Conservation (phyloP, 2,329 filamentous ascomycete species). For the Aplosporella prunicola region DNA sequence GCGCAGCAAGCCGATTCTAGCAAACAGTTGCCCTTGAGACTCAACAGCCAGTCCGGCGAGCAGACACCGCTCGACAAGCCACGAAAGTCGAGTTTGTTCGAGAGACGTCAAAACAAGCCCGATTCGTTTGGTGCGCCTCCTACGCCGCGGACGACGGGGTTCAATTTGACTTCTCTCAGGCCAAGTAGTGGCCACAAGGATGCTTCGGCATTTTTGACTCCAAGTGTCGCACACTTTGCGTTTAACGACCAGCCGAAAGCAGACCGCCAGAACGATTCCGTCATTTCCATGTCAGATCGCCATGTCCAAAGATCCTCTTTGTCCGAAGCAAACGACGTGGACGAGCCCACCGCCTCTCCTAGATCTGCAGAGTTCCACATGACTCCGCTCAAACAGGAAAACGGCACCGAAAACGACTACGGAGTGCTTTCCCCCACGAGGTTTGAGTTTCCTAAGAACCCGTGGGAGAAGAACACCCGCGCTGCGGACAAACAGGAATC, state of each 20-base stretch:
- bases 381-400: conserved; percentile 18
- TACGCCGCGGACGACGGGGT: background rate
- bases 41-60: no score
- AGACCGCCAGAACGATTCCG: conserved; percentile 8
- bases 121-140: conserved; percentile 5
- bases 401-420: conserved; percentile 27
- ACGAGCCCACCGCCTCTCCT: conserved; percentile 25
- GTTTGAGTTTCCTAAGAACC: conserved; percentile 30
- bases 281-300: conserved; percentile 10
- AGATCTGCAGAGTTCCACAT: conserved; percentile 28
- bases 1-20: no score
- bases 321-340: background rate
- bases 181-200: no score
- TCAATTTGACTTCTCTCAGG: background rate
- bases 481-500: background rate
- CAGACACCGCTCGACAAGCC: no score
- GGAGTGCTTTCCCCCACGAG: conserved; percentile 31
- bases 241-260: conserved; percentile 6
- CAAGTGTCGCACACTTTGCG: conserved; percentile 7
- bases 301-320: conserved; percentile 1
- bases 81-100: conserved; percentile 5
- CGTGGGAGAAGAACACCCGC: conserved; percentile 17
- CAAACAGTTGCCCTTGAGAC: no score
- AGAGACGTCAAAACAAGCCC: conserved; percentile 9
- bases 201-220: no score